These are phyloP conservation scores for Morella rubra DNA, from an alignment of 306 rosid genomes.

Conservation along the genomic window DNA sequence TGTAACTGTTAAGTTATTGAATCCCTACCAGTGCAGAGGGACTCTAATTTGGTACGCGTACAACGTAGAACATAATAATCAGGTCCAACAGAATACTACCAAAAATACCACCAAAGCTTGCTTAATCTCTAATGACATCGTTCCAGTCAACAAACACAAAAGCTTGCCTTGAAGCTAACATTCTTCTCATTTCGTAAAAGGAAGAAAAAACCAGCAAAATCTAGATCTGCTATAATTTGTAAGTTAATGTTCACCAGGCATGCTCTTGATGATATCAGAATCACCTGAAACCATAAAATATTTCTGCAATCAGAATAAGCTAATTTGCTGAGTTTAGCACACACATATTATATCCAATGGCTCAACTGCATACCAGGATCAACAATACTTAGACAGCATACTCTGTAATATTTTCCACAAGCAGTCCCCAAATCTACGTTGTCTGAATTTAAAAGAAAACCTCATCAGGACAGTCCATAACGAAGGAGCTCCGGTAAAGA, in stretches of 20 bases:
- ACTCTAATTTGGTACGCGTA: neutral
- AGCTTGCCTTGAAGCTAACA: conserved; percentile 14
- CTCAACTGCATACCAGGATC: conserved; percentile 63
- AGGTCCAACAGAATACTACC: neutral
- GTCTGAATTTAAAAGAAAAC: conserved; percentile 34
- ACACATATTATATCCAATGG: neutral
- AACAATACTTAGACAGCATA: conserved; percentile 80
- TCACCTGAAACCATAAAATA: conserved; percentile 44
- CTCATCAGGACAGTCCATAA: neutral
- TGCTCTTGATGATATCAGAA: conserved; percentile 51
- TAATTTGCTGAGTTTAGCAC: neutral
- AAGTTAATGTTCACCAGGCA: conserved; percentile 45
- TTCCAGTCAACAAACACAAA: neutral
- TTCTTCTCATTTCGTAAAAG: conserved; percentile 15
- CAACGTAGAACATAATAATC: neutral
- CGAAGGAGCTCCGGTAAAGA: neutral
- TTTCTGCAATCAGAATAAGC: neutral
- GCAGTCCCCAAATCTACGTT: conserved; percentile 84
- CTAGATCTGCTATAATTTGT: conserved; percentile 11
- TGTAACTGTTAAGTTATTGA: no score
- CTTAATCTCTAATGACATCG: neutral
- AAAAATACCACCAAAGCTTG: neutral
- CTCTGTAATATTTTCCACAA: conserved; percentile 81
- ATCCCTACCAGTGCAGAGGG: no score
- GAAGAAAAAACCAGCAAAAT: conserved; percentile 29